Base-by-base conservation (phyloP, 306 rosid genomes). In the Abrus precatorius region DNA sequence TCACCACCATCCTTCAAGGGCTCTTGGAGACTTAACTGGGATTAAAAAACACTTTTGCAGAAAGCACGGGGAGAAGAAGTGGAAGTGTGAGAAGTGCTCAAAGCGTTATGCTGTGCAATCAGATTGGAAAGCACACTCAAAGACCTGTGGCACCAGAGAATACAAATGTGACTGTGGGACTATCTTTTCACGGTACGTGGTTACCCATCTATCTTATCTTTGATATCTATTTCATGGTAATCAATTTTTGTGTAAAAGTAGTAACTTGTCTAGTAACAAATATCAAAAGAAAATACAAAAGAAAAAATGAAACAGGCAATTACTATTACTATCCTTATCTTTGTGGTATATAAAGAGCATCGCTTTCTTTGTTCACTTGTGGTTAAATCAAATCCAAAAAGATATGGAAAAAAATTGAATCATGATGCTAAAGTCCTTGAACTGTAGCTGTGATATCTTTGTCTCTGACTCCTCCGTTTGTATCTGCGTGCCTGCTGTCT, bases 101-200 rank as follows among this genome's bases (percentile, higher is more conserved):
- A 93, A 93, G 84, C 86, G 93, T 12, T 93, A 93, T 50, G 98
- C 98, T 32, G 98, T 93, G 36, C 98, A 93, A 85, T 93, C 98
- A 1, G 98, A 93, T 6, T 91, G 98, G 98, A 93, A 93, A 77
- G 98, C 98, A 1, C 98, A 93, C 79, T 86, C 97, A 5, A 93
- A 93, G 70, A 93, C 95, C 36, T 93, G 97, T 78, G 97, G 97
- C 80, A 91, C 97, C 9, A 87, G 91, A 74, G 98, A 93, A 80
- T 93, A 93, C 87, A 93, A 90, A 86, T 93, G 98, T 65, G 98
- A 91, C 67, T 93, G 98, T 68, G 98, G 98, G 10, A 91, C 98
- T 78, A 86, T 93, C 73, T 93, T 93, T 88, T 93, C 97, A 27
- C 72, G 72, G 72, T 60, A 57, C 90, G 94, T 91, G 88, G 83